Conservation (phyloP, 768 basidiomycete genomes). For the Termitomyces sp. region DNA sequence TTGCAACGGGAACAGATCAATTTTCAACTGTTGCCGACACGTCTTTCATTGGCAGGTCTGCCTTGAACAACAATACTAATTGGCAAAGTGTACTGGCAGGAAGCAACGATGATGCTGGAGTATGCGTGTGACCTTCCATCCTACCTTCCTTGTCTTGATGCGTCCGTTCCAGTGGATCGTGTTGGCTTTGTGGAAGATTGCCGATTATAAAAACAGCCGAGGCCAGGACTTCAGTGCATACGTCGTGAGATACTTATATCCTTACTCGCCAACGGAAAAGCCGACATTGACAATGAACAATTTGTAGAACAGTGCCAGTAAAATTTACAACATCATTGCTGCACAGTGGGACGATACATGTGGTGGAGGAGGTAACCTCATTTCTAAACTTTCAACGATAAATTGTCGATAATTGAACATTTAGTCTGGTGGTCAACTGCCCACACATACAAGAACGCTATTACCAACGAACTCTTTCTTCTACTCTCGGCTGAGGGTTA, state of each 20-base stretch:
- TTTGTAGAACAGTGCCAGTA: constrained; percentile 40
- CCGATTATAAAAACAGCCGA: constrained; percentile 44
- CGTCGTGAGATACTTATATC: constrained; percentile 18
- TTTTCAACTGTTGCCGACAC: constrained; percentile 38
- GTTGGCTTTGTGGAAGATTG: constrained; percentile 55
- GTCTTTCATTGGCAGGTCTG: constrained; percentile 44
- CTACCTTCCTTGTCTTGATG: not conserved
- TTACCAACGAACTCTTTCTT: constrained; percentile 59
- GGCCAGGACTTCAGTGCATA: constrained; percentile 29
- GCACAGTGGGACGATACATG: constrained; percentile 48
- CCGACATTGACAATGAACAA: not conserved
- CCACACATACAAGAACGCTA: constrained; percentile 56
- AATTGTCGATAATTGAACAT: not conserved
- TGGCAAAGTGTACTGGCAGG: constrained; percentile 44
- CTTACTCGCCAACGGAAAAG: not conserved
- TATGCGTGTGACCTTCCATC: constrained; percentile 17
- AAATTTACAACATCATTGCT: constrained; percentile 49
- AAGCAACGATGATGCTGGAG: constrained; percentile 52
- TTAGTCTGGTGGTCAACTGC: constrained; percentile 57
- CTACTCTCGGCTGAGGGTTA: constrained; percentile 47
- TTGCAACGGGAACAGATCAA: constrained; percentile 39
- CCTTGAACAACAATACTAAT: constrained; percentile 33
- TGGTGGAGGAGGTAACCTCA: constrained; percentile 44
- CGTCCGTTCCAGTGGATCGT: constrained; percentile 44
- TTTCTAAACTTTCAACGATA: not conserved